A percentile compares a stretch with the other conserved stretches of the same genome.
Conservation (phyloP, 1,284 basidiomycete species). For the Ustilago loliicola region DNA sequence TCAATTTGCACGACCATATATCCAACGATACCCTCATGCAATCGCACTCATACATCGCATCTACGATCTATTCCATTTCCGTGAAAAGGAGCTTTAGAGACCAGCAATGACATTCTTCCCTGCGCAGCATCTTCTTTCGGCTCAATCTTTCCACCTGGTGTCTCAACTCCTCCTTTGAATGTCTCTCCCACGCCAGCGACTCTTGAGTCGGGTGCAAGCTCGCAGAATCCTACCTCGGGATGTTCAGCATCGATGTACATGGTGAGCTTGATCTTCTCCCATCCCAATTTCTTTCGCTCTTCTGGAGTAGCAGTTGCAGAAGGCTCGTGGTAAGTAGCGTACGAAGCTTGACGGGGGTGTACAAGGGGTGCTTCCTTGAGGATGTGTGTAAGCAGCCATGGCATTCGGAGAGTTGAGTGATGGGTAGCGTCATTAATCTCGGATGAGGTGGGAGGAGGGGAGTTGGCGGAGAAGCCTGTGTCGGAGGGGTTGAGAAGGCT, state of each 20-base stretch:
- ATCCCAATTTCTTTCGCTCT: constrained; percentile 24
- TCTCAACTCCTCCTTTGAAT: constrained; percentile 57
- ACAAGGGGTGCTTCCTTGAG: constrained; percentile 62
- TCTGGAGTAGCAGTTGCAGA: constrained; percentile 9
- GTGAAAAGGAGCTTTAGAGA: constrained; percentile 8
- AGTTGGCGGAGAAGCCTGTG: constrained; percentile 37
- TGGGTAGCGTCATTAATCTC: constrained; percentile 7
- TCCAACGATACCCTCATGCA: constrained; percentile 9
- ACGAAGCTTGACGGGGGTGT: constrained; percentile 61
- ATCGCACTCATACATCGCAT: background rate
- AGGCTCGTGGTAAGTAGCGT: constrained; percentile 32
- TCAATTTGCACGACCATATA: constrained; percentile 7
- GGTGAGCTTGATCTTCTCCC: constrained; percentile 29
- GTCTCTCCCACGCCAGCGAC: constrained; percentile 54
- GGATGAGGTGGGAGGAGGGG: constrained; percentile 12
- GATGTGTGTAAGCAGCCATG: constrained; percentile 63
- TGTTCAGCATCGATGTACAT: constrained; percentile 52
- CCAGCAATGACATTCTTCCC: constrained; percentile 47
- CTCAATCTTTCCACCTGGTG: constrained; percentile 36
- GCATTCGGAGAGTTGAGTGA: constrained; percentile 35
- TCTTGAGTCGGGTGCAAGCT: constrained; percentile 42
- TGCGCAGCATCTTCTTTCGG: background rate
- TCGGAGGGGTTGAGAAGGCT: constrained; percentile 37
- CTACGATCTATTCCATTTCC: background rate
- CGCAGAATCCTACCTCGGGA: constrained; percentile 66